phyloP scores from a whole-genome alignment of 2,329 filamentous ascomycete genomes.

The Exophiala phaeomuriformis region DNA sequence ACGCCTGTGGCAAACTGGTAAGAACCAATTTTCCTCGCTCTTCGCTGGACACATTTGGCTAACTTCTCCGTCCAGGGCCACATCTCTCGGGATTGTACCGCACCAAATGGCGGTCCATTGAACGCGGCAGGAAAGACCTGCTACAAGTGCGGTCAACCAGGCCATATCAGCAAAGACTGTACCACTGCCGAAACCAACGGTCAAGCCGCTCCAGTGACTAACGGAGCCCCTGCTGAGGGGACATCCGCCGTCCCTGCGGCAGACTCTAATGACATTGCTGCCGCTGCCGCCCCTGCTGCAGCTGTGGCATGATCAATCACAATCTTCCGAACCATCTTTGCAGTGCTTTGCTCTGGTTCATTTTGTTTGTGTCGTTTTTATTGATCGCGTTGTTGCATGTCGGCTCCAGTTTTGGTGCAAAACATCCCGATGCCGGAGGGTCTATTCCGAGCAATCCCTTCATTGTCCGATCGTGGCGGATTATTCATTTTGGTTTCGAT shows the following conservation, averaged over 20 bases:
- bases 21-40: slow-evolving; percentile 18
- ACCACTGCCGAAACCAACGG: slow-evolving; percentile 60
- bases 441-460: slow-evolving; percentile 6
- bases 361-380: neutral
- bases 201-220: slow-evolving; percentile 18
- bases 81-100: slow-evolving; percentile 91
- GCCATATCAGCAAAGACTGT: slow-evolving; percentile 94
- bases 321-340: neutral
- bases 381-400: slow-evolving; percentile 4
- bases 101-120: slow-evolving; percentile 88
- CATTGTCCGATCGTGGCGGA: neutral
- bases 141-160: slow-evolving; percentile 93
- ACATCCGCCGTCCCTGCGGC: slow-evolving; percentile 18
- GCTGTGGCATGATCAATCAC: slow-evolving; percentile 18
- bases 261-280: slow-evolving; percentile 17
- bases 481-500: slow-evolving; percentile 1
- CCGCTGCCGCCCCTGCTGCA: slow-evolving; percentile 16
- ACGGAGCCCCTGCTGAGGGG: slow-evolving; percentile 21
- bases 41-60: slow-evolving; percentile 8
- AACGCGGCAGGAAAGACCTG: slow-evolving; percentile 97
- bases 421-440: slow-evolving; percentile 2
- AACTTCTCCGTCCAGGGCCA: slow-evolving; percentile 51
- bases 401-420: slow-evolving; percentile 1
- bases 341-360: neutral
- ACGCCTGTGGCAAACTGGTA: slow-evolving; percentile 82